Evolutionary conservation across 257 asterid genomes (phyloP), one percentile per base, ranked within the genome.

Genomic region (Salvia hispanica): DNA sequence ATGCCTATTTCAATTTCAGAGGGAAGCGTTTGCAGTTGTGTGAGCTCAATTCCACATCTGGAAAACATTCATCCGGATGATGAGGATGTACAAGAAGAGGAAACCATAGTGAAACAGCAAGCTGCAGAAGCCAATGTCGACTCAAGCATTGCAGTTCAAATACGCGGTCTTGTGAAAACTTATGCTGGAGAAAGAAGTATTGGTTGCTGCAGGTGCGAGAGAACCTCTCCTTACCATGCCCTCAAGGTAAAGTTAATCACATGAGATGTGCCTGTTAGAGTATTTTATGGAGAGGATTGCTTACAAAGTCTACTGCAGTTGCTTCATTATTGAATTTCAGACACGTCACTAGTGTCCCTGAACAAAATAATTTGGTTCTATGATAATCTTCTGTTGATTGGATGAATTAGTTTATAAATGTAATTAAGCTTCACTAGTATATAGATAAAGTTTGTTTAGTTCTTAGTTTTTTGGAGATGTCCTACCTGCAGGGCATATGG

Each of bases 1-100:
- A 31, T 65, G 61, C 40, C 42, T 74, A 18, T 73, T 70, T 76
- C 43, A 45, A 52, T 77, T 71, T 70, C 78, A 92, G 98, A 92
- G 82, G 97, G 97, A 72, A 69, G 87, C 79, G 62, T 84, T 48
- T 92, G 95, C 77, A 86, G 97, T 63, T 92, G 97, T 84, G 25
- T 66, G 62, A 62, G 87, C 63, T 77, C 93, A 66, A 69, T 68
- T 58, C 86, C 91, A 42, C 73, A 79, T 12, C 18, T 69, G 25
- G 98, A 92, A 64, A 74, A 76, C 76, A 79, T 76, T 71, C 65
- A 48, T 66, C 92, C 95, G 6, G 98, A 92, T 61, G 98, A 92
- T 54, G 95, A 79, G 74, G 97, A 92, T 66, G 98, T 92, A 58
- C 92, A 65, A 70, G 95, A 90, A 78, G 98, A 92, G 80, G 98